Conservation (phyloP, 1,139 yeast genomes). For the Lodderomyces elongisporus region DNA sequence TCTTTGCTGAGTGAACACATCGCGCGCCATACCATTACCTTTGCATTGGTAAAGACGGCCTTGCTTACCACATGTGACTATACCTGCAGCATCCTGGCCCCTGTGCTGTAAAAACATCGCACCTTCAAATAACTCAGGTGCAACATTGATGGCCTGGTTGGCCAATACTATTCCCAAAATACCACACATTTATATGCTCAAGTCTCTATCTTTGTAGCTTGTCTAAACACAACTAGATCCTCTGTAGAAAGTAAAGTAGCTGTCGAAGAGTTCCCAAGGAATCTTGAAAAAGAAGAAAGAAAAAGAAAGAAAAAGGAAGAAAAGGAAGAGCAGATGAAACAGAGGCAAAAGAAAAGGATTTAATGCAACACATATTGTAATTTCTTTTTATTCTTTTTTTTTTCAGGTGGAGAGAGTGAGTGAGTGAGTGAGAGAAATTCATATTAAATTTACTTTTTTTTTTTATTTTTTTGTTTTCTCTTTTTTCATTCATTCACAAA, state of each 20-base stretch:
- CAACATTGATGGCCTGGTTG: slow-evolving; percentile 67
- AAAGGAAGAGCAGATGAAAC: not conserved
- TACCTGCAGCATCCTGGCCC: slow-evolving; percentile 99
- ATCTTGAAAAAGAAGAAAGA: slow-evolving; percentile 5
- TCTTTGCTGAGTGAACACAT: slow-evolving; percentile 83
- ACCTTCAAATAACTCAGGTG: slow-evolving; percentile 89
- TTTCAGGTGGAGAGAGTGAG: not conserved
- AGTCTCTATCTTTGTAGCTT: too few relatives aligned
- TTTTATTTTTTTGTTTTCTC: too few relatives aligned
- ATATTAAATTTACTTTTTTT: too few relatives aligned
- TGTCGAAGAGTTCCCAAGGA: slow-evolving; percentile 1
- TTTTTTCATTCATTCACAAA: too few relatives aligned
- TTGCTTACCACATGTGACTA: slow-evolving; percentile 88
- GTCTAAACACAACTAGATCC: not conserved
- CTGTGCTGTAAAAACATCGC: slow-evolving; percentile 92
- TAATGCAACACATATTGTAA: not conserved
- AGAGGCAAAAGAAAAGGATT: not conserved
- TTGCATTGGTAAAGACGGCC: slow-evolving; percentile 96
- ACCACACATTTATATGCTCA: slow-evolving; percentile 84
- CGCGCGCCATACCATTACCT: slow-evolving; percentile 99
- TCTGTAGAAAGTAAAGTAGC: not conserved
- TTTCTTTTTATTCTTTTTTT: too few relatives aligned
- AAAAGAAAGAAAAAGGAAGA: slow-evolving; percentile 3
- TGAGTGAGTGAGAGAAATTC: too few relatives aligned
- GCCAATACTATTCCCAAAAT: slow-evolving; percentile 84